These are phyloP conservation scores for Tagetes erecta DNA, from an alignment of 129 eudicot genomes.

Conservation along the genomic window DNA sequence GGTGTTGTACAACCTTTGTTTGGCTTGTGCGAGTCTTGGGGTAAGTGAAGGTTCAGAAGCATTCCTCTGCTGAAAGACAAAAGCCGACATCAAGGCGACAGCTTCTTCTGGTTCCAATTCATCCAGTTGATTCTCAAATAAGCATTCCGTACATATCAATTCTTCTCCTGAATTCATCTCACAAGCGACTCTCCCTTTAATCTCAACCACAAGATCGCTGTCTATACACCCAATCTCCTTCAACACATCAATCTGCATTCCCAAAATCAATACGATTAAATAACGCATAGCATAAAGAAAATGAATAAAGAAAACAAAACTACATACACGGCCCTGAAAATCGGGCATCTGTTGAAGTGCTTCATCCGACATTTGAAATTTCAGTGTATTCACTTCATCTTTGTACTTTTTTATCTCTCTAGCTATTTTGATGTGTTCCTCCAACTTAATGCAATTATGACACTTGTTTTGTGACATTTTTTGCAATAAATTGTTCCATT, in stretches of 20 bases:
- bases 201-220: slow-evolving; percentile 83
- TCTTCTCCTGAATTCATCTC: slow-evolving; percentile 99
- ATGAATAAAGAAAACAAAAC: background rate
- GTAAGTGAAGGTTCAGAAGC: slow-evolving; percentile 94
- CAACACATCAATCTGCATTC: slow-evolving; percentile 81
- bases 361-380: slow-evolving; percentile 97
- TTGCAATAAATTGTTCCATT: slow-evolving; percentile 69
- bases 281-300: background rate
- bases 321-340: slow-evolving; percentile 99
- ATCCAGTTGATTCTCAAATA: slow-evolving; percentile 94
- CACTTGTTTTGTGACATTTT: slow-evolving; percentile 94
- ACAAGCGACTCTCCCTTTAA: slow-evolving; percentile 99
- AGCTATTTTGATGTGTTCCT: slow-evolving; percentile 76
- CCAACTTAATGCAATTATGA: slow-evolving; percentile 86
- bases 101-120: slow-evolving; percentile 98
- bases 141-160: slow-evolving; percentile 95
- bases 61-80: slow-evolving; percentile 96
- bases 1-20: slow-evolving; percentile 66
- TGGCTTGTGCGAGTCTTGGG: slow-evolving; percentile 78
- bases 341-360: slow-evolving; percentile 99
- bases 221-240: slow-evolving; percentile 93
- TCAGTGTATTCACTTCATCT: slow-evolving; percentile 70
- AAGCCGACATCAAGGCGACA: slow-evolving; percentile 95
- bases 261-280: background rate
- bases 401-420: slow-evolving; percentile 56